Evolutionary conservation across 768 basidiomycete species (phyloP), one percentile per base, ranked within the genome.

Genomic region (Pleurotus cornucopiae): DNA sequence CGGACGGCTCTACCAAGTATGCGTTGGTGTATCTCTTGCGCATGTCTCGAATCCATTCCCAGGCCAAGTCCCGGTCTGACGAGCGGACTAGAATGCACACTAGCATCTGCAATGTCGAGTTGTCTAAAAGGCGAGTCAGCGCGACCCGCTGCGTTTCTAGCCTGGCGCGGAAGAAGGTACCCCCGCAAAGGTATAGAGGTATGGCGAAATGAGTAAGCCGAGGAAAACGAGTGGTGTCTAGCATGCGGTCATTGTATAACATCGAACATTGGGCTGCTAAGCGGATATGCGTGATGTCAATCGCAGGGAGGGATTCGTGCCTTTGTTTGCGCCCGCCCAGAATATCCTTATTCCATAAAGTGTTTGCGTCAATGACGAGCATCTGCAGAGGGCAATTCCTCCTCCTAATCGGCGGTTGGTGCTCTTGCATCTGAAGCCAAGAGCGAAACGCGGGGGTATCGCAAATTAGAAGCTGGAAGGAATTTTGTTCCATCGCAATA

Each of bases 131-230:
- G 30, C 30, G 30, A 3, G 30, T 34, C 30, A 34, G 30, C 30
- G 30, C 30, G 7, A 11, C 30, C 9, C 30, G 30, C 30, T 34
- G 30, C 30, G 20, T 5, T 58, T 55, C 13, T 57, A 49, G 11
- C 59, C 55, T 12, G 63, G 60, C 16, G 63, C 34, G 18, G 44
- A 46, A n/a, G 59, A 66, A 56, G 6, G 49, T 21, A 11, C 54
- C 34, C 20, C 59, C 51, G 6, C 59, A 59, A 23, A 38, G 51
- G 34, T 61, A 53, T 48, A 61, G 65, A 2, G 67, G 58, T 7
- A 67, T 46, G 20, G 66, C 67, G 52, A 67, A 48, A 45, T 64
- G 61, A 20, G 61, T 59, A 23, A 68, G 62, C 14, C 59, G 53
- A 21, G 49, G 54, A 43, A 65, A 63, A 34, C 57, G 58, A 11